phyloP scores from a whole-genome alignment of 257 asterid genomes.

The Cynanchum wilfordii region DNA sequence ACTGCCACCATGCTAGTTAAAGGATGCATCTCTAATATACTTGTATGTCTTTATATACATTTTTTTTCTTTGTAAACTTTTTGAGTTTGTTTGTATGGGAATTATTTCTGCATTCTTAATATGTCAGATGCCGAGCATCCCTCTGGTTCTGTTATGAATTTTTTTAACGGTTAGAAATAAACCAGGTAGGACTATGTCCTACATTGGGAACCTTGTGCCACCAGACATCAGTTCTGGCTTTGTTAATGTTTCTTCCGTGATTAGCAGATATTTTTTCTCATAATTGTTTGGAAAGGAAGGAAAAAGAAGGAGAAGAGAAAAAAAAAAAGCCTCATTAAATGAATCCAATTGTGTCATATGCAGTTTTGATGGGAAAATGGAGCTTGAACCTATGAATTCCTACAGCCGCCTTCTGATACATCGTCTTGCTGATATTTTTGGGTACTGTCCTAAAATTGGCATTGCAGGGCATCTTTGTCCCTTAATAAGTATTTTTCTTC shows the following conservation, averaged over 20 bases:
- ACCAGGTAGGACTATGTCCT: background rate
- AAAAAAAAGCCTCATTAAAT: background rate
- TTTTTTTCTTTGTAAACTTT: background rate
- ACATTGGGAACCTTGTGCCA: background rate
- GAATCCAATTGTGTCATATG: conserved; percentile 22
- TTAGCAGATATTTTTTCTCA: background rate
- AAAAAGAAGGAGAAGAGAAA: no score
- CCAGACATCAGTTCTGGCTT: background rate
- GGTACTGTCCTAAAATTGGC: conserved; percentile 30
- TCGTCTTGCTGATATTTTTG: conserved; percentile 91
- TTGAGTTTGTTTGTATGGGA: background rate
- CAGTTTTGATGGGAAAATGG: conserved; percentile 65
- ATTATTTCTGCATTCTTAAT: background rate
- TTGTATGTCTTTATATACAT: no score
- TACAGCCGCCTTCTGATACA: conserved; percentile 78
- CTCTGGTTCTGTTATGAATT: background rate
- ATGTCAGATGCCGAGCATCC: background rate
- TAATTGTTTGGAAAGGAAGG: background rate
- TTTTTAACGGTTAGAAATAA: background rate
- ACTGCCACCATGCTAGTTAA: background rate
- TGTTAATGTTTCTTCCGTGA: background rate
- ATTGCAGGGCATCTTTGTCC: background rate
- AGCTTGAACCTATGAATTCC: conserved; percentile 78
- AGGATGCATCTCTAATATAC: background rate
- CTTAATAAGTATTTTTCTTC: background rate